Conservation (phyloP, 176 grass and related monocot species). For the Echinochloa phyllopogon region DNA sequence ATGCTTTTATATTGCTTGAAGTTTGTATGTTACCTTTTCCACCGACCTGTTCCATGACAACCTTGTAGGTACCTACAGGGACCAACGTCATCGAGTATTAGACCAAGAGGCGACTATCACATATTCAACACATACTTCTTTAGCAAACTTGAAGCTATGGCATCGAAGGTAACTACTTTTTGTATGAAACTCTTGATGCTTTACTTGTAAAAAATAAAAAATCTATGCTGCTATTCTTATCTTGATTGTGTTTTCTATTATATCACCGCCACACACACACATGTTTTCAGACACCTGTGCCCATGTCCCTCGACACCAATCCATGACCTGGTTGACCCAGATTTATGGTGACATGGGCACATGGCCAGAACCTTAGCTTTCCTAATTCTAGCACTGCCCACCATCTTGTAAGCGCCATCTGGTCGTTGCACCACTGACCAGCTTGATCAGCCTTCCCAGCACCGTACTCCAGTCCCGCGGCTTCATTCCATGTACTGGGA, state of each 20-base stretch:
- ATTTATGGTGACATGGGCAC: too few species aligned
- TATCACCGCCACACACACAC: too few species aligned
- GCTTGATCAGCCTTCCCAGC: too few species aligned
- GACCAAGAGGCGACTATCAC: constrained; percentile 57
- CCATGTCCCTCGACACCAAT: too few species aligned
- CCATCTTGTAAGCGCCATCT: too few species aligned
- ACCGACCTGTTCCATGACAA: background rate
- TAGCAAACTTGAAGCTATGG: constrained; percentile 71
- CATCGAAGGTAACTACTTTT: constrained; percentile 62
- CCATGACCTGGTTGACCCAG: too few species aligned
- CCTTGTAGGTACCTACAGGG: constrained; percentile 73
- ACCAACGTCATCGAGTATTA: constrained; percentile 46
- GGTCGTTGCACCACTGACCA: too few species aligned
- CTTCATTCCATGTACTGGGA: background rate
- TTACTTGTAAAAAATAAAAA: constrained; percentile 17
- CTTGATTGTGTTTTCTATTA: constrained; percentile 23
- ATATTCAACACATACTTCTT: constrained; percentile 95
- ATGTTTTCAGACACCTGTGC: too few species aligned
- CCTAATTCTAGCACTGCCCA: too few species aligned
- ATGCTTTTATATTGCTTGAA: background rate
- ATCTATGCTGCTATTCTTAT: constrained; percentile 1
- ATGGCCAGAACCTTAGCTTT: too few species aligned
- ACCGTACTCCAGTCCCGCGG: too few species aligned
- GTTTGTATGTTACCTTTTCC: background rate
- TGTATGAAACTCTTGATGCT: constrained; percentile 36